Evolutionary conservation across 805 yeast species (phyloP), one percentile per base, ranked within the genome.

Genomic region (Isabelozyma rhagii): DNA sequence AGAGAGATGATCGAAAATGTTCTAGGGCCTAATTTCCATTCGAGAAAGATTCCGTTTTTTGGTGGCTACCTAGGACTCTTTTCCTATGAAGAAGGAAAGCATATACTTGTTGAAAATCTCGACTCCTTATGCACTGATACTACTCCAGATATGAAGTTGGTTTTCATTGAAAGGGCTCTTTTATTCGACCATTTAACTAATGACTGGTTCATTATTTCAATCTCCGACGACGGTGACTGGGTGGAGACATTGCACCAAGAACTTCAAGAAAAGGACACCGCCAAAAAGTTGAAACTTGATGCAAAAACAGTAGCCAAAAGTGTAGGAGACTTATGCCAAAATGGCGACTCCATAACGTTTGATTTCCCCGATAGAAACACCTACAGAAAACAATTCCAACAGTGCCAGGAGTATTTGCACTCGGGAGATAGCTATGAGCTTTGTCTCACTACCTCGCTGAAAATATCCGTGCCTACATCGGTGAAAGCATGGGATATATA

Each of bases 371-470:
- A 77, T 9, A 75, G 79, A 53, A 67, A 69, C 0, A 58, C 68
- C 1, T 94, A 94, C 64, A 61, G 71, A 3, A 53, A 69, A 3
- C 80, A 80, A 39, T 88, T 90, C 58, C 59, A 71, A 0, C 50
- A 72, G 44, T 89, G 97, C 63, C 93, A 89, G 64, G 75, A 80
- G 13, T 82, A 70, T 53, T 73, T 93, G 43, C 81, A 75, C 47
- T 67, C 84, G 6, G 99, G 99, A 9, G 96, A 94, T 61, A 90
- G 97, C 1, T 94, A 94, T 62, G 99, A 94, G 63, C 76, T 94
- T 13, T 94, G 99, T 62, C 74, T 94, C 31, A 93, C 98, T 0
- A 84, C 87, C 1, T 87, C 82, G 51, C 87, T 93, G 49, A 74
- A 74, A 47, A 74, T 89, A 11, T 66, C 66, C 5, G 72, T 89